Evolutionary conservation across 2,329 filamentous ascomycete genomes (phyloP).

Genomic region (Atkinsonella hypoxylon): DNA sequence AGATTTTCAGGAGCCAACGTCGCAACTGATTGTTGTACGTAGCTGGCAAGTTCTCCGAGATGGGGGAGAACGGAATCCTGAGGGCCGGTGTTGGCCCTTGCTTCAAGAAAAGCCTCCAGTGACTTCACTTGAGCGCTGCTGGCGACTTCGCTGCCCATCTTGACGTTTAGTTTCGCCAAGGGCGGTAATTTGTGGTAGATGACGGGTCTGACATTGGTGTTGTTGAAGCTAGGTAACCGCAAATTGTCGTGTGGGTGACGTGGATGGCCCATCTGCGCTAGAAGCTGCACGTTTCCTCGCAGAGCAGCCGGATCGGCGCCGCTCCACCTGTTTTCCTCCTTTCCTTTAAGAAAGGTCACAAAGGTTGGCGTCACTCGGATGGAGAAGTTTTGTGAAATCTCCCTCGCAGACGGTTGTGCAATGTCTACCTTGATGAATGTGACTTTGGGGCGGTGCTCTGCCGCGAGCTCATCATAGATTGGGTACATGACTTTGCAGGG

Average conservation of each 20-base stretch:
- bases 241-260: slow-evolving; percentile 64
- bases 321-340: slow-evolving; percentile 68
- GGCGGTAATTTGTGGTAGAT: slow-evolving; percentile 71
- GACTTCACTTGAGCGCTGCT: slow-evolving; percentile 47
- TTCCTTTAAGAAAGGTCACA: slow-evolving; percentile 66
- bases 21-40: slow-evolving; percentile 43
- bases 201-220: slow-evolving; percentile 51
- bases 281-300: slow-evolving; percentile 56
- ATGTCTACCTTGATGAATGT: slow-evolving; percentile 77
- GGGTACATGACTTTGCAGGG: slow-evolving; percentile 80
- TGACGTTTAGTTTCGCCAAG: slow-evolving; percentile 66
- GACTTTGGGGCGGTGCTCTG: slow-evolving; percentile 55
- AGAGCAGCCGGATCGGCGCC: slow-evolving; percentile 61
- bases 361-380: slow-evolving; percentile 80
- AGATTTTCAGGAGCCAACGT: slow-evolving; percentile 50
- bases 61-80: slow-evolving; percentile 60
- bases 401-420: slow-evolving; percentile 48
- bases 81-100: slow-evolving; percentile 42
- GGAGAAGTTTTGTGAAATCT: slow-evolving; percentile 51
- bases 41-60: slow-evolving; percentile 50
- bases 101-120: slow-evolving; percentile 60
- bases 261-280: slow-evolving; percentile 65
- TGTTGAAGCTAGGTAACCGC: slow-evolving; percentile 57
- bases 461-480: slow-evolving; percentile 66
- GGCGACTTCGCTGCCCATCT: slow-evolving; percentile 53